A percentile compares a stretch with the other conserved stretches of the same genome.
Conservation (phyloP, 176 grass and related monocot species). For the Melocanna baccifera region DNA sequence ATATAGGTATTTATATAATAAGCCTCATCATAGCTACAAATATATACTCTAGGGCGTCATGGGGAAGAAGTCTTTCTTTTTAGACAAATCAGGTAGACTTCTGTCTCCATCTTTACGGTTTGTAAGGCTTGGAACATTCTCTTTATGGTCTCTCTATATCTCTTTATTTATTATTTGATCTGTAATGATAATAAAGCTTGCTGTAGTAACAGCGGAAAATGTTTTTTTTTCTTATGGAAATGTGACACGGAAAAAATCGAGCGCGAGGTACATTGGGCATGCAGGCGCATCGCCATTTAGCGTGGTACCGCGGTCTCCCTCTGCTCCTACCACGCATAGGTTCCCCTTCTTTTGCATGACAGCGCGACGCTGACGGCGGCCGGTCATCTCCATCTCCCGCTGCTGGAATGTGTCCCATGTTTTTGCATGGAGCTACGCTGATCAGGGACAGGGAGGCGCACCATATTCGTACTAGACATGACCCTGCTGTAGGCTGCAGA, state of each 20-base stretch:
- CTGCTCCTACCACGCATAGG: background rate
- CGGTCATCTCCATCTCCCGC: slow-evolving; percentile 35
- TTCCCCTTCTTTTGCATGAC: background rate
- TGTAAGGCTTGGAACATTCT: too few relatives aligned
- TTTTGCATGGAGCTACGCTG: background rate
- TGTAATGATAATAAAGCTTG: too few relatives aligned
- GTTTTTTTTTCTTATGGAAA: background rate
- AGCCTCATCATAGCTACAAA: too few relatives aligned
- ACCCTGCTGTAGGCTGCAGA: background rate
- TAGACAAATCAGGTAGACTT: too few relatives aligned
- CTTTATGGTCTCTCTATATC: too few relatives aligned
- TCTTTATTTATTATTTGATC: too few relatives aligned
- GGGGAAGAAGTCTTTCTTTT: too few relatives aligned
- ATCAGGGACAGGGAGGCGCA: background rate
- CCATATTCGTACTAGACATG: slow-evolving; percentile 19
- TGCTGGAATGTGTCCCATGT: slow-evolving; percentile 18
- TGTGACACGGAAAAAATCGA: background rate
- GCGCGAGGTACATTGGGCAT: slow-evolving; percentile 15
- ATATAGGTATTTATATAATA: too few relatives aligned
- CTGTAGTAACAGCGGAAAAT: background rate
- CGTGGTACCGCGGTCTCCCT: slow-evolving; percentile 11
- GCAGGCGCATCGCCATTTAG: slow-evolving; percentile 4
- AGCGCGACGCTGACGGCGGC: slow-evolving; percentile 27
- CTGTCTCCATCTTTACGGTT: too few relatives aligned
- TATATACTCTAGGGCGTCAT: too few relatives aligned